These are phyloP conservation scores for Piper longum DNA, from an alignment of 164 flowering plant genomes.

Conservation along the genomic window DNA sequence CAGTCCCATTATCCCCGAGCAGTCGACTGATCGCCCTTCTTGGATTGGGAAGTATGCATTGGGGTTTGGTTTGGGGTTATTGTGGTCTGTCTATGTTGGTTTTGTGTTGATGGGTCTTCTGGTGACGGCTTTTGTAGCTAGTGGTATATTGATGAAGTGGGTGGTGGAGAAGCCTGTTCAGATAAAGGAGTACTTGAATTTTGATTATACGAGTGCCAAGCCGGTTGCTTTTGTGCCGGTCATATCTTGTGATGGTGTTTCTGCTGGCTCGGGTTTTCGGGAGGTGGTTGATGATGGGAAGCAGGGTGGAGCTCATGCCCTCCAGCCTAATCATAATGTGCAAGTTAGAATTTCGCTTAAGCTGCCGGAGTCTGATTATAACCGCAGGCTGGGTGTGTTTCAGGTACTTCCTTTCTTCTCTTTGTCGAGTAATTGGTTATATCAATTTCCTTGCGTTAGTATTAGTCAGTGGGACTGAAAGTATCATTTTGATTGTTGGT, in stretches of 20 bases:
- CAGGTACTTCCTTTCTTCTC: conserved; percentile 23
- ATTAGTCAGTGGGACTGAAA: not conserved
- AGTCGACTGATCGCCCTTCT: conserved; percentile 15
- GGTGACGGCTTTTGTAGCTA: conserved; percentile 31
- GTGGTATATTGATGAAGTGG: conserved; percentile 44
- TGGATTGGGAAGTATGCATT: conserved; percentile 16
- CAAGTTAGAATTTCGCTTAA: conserved; percentile 37
- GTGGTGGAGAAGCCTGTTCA: conserved; percentile 57
- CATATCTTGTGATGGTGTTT: conserved; percentile 15
- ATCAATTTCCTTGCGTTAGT: not conserved
- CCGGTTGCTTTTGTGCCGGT: conserved; percentile 65
- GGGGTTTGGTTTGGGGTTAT: conserved; percentile 43
- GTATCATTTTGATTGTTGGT: not conserved
- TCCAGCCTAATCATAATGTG: conserved; percentile 47
- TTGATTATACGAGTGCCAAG: conserved; percentile 56
- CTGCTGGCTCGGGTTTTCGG: conserved; percentile 17
- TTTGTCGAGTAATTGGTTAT: not conserved
- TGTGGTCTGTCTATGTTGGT: conserved; percentile 57
- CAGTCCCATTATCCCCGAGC: conserved; percentile 10
- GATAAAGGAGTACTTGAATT: conserved; percentile 42
- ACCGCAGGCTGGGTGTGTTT: conserved; percentile 44
- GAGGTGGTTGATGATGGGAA: conserved; percentile 22
- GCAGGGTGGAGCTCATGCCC: conserved; percentile 13
- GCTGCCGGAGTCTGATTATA: conserved; percentile 67
- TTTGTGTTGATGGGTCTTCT: conserved; percentile 35